phyloP scores from a whole-genome alignment of 164 flowering plant species.

The Euptelea pleiosperma region DNA sequence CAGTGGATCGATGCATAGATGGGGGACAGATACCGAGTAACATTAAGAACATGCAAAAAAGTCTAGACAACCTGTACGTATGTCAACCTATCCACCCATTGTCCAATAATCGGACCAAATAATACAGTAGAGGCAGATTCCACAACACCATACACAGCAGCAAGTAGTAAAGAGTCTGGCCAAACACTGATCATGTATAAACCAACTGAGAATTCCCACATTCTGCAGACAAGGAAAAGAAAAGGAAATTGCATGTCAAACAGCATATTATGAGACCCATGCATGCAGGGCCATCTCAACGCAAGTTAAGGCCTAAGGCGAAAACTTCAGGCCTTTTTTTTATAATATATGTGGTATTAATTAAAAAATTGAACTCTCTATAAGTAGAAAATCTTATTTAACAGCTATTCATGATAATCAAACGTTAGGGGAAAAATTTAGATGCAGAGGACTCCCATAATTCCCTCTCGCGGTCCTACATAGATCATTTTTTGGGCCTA shows the following conservation, averaged over 20 bases:
- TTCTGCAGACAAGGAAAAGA: slow-evolving; percentile 43
- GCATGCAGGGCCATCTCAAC: no score
- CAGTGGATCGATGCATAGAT: neutral
- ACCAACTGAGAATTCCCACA: slow-evolving; percentile 97
- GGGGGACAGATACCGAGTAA: neutral
- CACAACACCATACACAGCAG: slow-evolving; percentile 74
- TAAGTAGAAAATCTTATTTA: no score
- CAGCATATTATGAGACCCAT: neutral
- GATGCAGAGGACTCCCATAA: no score
- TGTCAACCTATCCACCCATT: slow-evolving; percentile 54
- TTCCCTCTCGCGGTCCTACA: no score
- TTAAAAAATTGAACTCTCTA: no score
- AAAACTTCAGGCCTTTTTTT: no score
- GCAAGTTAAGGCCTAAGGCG: no score
- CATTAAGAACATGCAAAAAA: neutral
- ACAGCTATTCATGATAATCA: no score
- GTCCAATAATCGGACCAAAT: slow-evolving; percentile 74
- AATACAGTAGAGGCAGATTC: slow-evolving; percentile 75
- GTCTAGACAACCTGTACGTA: slow-evolving; percentile 51
- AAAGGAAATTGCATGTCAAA: neutral
- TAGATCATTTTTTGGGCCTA: no score
- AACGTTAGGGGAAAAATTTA: no score
- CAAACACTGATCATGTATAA: slow-evolving; percentile 79
- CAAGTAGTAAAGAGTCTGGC: slow-evolving; percentile 75
- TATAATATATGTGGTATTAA: no score